Evolutionary conservation across 306 rosid species (phyloP).

Genomic region (Gillenia trifoliata): DNA sequence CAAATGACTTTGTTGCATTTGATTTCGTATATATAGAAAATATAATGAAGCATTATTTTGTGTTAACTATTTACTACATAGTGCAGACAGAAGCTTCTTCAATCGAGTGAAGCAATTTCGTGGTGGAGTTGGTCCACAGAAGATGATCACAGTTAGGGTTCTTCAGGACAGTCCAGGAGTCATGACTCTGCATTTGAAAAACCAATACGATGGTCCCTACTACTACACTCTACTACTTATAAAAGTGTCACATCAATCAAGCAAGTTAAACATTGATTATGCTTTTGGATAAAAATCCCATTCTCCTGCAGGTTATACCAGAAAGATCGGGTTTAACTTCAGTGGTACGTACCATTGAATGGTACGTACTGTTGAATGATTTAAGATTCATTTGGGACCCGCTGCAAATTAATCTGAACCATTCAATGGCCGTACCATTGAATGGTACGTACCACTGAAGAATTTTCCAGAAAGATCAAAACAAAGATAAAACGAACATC

Average conservation of each 20-base stretch:
- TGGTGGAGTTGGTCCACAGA: background rate
- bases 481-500: background rate
- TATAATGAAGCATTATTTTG: background rate
- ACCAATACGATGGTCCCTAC: background rate
- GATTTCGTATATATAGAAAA: background rate
- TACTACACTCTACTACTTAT: no score
- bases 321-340: no score
- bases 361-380: no score
- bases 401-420: no score
- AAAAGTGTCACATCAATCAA: background rate
- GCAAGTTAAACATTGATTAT: background rate
- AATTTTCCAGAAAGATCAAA: background rate
- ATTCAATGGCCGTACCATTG: no score
- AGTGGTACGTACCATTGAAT: no score
- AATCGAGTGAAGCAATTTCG: background rate
- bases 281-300: background rate
- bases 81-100: background rate
- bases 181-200: background rate
- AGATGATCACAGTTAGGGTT: background rate
- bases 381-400: no score
- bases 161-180: background rate
- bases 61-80: background rate
- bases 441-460: no score
- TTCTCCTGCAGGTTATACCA: background rate
- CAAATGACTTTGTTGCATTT: background rate